Base-by-base conservation (phyloP, 495 filamentous ascomycete species). In the Sphaerosporella brunnea region DNA sequence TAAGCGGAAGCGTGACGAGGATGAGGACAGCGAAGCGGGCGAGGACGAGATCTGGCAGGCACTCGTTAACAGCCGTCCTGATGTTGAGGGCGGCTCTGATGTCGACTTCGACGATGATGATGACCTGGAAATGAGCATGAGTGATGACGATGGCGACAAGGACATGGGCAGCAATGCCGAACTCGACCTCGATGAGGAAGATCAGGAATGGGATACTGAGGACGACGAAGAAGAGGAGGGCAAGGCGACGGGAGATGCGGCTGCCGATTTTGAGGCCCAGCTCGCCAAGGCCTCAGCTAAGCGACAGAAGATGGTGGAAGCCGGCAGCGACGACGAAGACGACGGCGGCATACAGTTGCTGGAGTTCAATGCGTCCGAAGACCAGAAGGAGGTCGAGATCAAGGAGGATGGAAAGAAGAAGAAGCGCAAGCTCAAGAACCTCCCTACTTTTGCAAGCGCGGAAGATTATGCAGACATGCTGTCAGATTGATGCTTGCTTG, bases 391-490 rank as follows among this genome's bases (percentile, higher is more conserved):
- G 35, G 59, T 28, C 19, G 26, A 32, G 43, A n/a, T n/a, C n/a
- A 35, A 46, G 50, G 60, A 53, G n/a, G 68, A 68, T 45, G 64
- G 68, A 45, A 75, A 70, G 62, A 69, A 72, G 51, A 84, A 81
- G 68, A 75, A 69, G 57, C 78, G 78, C 72, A 85, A 86, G 72
- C 66, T 96, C 58, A 92, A 82, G 70, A 72, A 74, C 53, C 68
- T 97, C 51, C 90, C 90, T 2, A 92, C 75, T 0, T 97, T 96
- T 67, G 90, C 92, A 18, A 86, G 81, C 24, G 78, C 70, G 16
- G 90, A 96, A 18, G 92, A 97, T 56, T 96, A 96, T 64, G 88
- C 85, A 20, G 79, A 79, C 51, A 71, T 95, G 69, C 60, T 97
- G 55, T 46, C 43, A 19, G 43, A 46, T 21, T 46, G 11, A 16